These are phyloP conservation scores for Lepiota brunneoincarnata DNA, from an alignment of 768 basidiomycete genomes.

Conservation along the genomic window DNA sequence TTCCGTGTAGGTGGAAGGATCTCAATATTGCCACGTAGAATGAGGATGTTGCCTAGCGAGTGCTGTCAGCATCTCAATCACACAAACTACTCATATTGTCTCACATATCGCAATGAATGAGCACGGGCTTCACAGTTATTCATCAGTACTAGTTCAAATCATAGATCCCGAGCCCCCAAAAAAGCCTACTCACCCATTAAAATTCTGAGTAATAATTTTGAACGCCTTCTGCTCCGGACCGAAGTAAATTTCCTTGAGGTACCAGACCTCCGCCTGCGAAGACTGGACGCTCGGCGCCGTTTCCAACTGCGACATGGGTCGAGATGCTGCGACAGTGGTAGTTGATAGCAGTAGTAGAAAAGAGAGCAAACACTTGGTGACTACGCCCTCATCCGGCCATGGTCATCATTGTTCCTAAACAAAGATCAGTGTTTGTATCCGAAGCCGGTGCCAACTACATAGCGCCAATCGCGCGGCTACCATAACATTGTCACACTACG, in stretches of 20 bases:
- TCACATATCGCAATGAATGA: constrained; percentile 89
- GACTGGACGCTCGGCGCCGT: constrained; percentile 30
- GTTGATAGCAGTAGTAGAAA: neutral
- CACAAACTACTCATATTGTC: constrained; percentile 15
- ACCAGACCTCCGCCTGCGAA: constrained; percentile 67
- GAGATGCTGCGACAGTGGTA: neutral
- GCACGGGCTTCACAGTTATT: constrained; percentile 62
- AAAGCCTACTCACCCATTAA: constrained; percentile 64
- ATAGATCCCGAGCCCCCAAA: too few relatives aligned
- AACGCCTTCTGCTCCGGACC: constrained; percentile 29
- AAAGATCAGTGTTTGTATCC: too few relatives aligned
- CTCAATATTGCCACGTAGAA: constrained; percentile 78
- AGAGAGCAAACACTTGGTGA: neutral
- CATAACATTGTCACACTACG: too few relatives aligned
- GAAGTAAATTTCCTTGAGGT: constrained; percentile 68
- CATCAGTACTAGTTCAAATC: neutral
- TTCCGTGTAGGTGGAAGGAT: constrained; percentile 64
- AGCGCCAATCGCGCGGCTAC: too few relatives aligned
- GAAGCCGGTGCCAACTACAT: too few relatives aligned
- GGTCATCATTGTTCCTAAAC: too few relatives aligned
- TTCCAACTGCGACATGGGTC: constrained; percentile 1
- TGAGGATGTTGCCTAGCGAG: constrained; percentile 76
- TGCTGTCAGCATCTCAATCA: constrained; percentile 4
- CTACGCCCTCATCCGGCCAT: too few relatives aligned
- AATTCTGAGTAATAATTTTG: constrained; percentile 81